Conservation (phyloP, 2,329 filamentous ascomycete species). For the Xylariales sp. region DNA sequence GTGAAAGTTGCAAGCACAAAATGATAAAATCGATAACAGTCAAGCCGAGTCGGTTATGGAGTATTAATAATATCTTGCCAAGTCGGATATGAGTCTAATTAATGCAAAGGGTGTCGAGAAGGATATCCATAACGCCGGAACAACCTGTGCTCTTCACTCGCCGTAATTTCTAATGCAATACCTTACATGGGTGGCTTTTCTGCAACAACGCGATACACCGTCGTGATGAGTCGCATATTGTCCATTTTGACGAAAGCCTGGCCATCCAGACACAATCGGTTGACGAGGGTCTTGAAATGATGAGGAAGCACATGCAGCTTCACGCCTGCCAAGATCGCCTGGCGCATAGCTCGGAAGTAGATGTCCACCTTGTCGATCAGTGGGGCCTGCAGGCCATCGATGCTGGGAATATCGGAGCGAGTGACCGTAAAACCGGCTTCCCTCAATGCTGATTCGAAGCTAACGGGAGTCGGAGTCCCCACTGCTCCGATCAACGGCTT, state of each 20-base stretch:
- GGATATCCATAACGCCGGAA: too few relatives aligned
- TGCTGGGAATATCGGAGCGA: constrained; percentile 46
- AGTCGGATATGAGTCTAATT: too few relatives aligned
- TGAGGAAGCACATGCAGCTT: constrained; percentile 40
- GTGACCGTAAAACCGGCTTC: constrained; percentile 44
- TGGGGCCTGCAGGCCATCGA: constrained; percentile 45
- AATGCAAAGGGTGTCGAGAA: too few relatives aligned
- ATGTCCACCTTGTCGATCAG: constrained; percentile 50
- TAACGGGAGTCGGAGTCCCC: constrained; percentile 45
- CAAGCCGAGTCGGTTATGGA: too few relatives aligned
- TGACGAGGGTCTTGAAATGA: constrained; percentile 50
- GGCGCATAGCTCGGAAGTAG: constrained; percentile 47
- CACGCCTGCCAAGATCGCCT: constrained; percentile 43
- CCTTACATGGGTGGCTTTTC: constrained; percentile 43
- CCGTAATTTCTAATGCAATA: too few relatives aligned
- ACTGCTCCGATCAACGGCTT: constrained; percentile 52
- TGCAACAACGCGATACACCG: constrained; percentile 48
- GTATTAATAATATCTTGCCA: too few relatives aligned
- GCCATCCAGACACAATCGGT: constrained; percentile 47
- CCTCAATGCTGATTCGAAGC: constrained; percentile 39
- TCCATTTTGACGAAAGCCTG: constrained; percentile 54
- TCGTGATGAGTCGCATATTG: constrained; percentile 45
- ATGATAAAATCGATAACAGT: too few relatives aligned
- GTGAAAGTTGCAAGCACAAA: too few relatives aligned
- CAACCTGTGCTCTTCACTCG: too few relatives aligned